Conservation (phyloP, 176 grass and related monocot species). For the Bolboschoenus planiculmis region DNA sequence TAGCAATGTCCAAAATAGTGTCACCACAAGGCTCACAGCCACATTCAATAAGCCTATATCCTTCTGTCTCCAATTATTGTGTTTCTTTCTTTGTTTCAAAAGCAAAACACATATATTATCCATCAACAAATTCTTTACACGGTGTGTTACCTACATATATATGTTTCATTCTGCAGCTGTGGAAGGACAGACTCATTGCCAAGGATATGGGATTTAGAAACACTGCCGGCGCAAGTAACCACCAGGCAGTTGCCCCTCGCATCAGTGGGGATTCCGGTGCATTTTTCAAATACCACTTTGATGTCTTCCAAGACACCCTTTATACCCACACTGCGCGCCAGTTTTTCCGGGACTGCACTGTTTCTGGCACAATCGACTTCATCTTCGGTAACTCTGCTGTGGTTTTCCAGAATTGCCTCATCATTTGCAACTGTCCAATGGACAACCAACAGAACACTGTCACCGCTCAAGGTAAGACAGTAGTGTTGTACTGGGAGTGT, state of each 20-base stretch:
- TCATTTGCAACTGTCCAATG: slow-evolving; percentile 56
- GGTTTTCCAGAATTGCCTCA: slow-evolving; percentile 73
- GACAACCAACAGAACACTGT: slow-evolving; percentile 71
- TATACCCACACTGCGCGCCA: slow-evolving; percentile 49
- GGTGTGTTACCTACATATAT: not conserved
- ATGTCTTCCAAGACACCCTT: slow-evolving; percentile 80
- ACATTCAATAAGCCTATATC: slow-evolving; percentile 47
- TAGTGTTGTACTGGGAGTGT: too few species aligned
- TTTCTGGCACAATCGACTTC: slow-evolving; percentile 86
- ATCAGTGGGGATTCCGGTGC: slow-evolving; percentile 46
- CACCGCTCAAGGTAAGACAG: slow-evolving; percentile 43
- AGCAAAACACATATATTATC: not conserved
- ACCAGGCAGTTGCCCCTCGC: slow-evolving; percentile 75
- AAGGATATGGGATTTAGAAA: slow-evolving; percentile 95
- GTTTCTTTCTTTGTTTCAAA: not conserved
- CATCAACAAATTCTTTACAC: not conserved
- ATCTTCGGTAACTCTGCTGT: slow-evolving; percentile 78
- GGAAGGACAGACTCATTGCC: slow-evolving; percentile 50
- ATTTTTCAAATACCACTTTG: slow-evolving; percentile 67
- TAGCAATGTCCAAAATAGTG: slow-evolving; percentile 38
- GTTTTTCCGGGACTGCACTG: slow-evolving; percentile 82
- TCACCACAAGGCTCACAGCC: slow-evolving; percentile 61
- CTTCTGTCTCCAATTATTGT: not conserved
- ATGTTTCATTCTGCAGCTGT: slow-evolving; percentile 29
- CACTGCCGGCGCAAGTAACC: slow-evolving; percentile 59